Evolutionary conservation across 1,284 basidiomycete genomes (phyloP), one percentile per base, ranked within the genome.

Genomic region (Blastosporella zonata): DNA sequence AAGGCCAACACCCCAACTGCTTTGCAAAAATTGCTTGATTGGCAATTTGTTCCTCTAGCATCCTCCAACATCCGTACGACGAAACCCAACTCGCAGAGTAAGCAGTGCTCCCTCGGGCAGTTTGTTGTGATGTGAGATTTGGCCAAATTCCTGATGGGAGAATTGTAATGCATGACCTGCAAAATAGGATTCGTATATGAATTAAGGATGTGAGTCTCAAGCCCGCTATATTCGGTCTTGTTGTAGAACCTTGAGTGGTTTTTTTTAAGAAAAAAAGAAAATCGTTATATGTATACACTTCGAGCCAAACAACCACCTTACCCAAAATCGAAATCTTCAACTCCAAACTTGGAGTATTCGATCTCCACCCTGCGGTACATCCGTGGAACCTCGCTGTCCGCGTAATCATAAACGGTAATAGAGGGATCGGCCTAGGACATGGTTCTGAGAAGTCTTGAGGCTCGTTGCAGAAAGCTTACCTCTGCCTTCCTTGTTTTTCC

Each of bases 301-400:
- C 29, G 44, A n/a, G 13, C 40, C 31, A 29, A 44, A 12, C 13
- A 27, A 38, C 41, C 27, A 25, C 74, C 50, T 9, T 61, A 92
- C 90, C 80, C 95, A 63, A 99, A 99, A 66, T 99, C 97, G 62
- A 99, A 99, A 68, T 99, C 96, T 65, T 96, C 96, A 21, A 98
- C 91, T n/a, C 96, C 96, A 59, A 99, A 99, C 60, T 93, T 93
- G 40, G 93, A 96, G 67, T 99, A 99, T 68, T 97, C 93, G 62
- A 99, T 99, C 67, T 97, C 93, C 34, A 97, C 93, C 61, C 88
- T 87, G 37, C 90, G 82, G 66, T 97, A 99, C 56, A 87, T 81
- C 51, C 81, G 83, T 0, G 95, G 93, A 51, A 96, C 82, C 27
- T 82, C 80, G 40, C 78, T 79, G 18, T 72, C 71, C 23, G 65